Base-by-base conservation (phyloP, 225 moss, liverwort and hornwort species). In the Climacium dendroides region DNA sequence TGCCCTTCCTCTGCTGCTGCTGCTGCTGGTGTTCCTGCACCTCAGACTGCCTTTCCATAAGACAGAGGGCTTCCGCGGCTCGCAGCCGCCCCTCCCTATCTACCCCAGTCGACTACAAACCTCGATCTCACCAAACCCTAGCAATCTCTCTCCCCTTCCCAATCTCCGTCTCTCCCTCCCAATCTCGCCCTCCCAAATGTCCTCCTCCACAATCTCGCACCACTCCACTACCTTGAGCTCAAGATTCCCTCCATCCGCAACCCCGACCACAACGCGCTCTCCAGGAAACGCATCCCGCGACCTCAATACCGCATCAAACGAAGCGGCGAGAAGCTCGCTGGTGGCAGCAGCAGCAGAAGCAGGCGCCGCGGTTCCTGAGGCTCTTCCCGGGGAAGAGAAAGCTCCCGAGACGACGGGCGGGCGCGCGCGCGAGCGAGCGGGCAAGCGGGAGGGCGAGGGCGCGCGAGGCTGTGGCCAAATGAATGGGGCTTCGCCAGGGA, bases 21-120 rank as follows among this genome's bases (percentile, higher is more conserved):
- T 60, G 34, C 81, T 86, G 61, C 15, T 50, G 88, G 66, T 81
- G 83, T 89, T 90, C 91, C 90, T 90, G 89, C 85, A 87, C 91
- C 87, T 91, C 93, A 80, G 87, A 88, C 90, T 87, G 88, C 92
- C 92, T 89, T 93, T 92, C 92, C 92, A 93, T 93, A 93, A 92
- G 93, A 91, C 81, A 92, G 92, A 90, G 92, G 93, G 92, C 89
- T 89, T 86, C 89, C 87, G 93, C 91, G 91, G 93, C 91, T 90
- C 85, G 88, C 88, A 89, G 93, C 92, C 90, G 93, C 92, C 91
- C 93, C 93, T 93, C 91, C 90, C 86, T 89, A 85, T 84, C 93
- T 93, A 77, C 57, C 90, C 91, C 93, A 91, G 88, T 90, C 90
- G 66, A 78, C 89, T 77, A 78, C 89, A 69, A 60, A 26, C 34